phyloP scores from a whole-genome alignment of 169 alveolate species.

The Plasmodium berghei region DNA sequence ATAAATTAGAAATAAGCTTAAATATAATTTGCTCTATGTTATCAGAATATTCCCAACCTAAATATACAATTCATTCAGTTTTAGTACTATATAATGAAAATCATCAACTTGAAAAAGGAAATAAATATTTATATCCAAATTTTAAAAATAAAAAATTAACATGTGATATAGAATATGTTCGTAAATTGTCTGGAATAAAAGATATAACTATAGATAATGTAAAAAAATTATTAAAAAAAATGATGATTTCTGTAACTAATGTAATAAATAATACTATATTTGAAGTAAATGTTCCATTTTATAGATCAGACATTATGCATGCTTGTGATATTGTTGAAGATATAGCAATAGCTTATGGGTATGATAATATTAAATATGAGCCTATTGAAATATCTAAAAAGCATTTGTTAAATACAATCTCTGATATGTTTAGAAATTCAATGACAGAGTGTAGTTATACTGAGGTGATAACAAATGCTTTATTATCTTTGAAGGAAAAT shows the following conservation, averaged over 20 bases:
- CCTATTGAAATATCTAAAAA: slow-evolving; percentile 42
- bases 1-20: slow-evolving; percentile 76
- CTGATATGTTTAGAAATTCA: slow-evolving; percentile 74
- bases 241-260: slow-evolving; percentile 81
- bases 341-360: slow-evolving; percentile 96
- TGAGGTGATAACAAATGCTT: slow-evolving; percentile 83
- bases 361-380: slow-evolving; percentile 84
- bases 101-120: slow-evolving; percentile 43
- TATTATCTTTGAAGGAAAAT: slow-evolving; percentile 77
- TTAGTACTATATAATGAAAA: slow-evolving; percentile 40
- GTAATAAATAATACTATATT: slow-evolving; percentile 66
- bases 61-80: slow-evolving; percentile 48
- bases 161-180: slow-evolving; percentile 73
- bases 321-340: slow-evolving; percentile 98
- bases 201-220: slow-evolving; percentile 76
- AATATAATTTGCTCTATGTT: slow-evolving; percentile 71
- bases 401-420: slow-evolving; percentile 36
- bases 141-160: slow-evolving; percentile 35
- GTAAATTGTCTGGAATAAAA: slow-evolving; percentile 77
- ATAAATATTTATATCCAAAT: slow-evolving; percentile 27
- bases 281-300: slow-evolving; percentile 89
- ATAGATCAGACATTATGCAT: slow-evolving; percentile 95
- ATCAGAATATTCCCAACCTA: slow-evolving; percentile 59
- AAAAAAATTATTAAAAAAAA: slow-evolving; percentile 78
- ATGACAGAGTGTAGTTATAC: slow-evolving; percentile 79